phyloP scores from a whole-genome alignment of 2,329 filamentous ascomycete genomes.

The Colletotrichum graminicola region DNA sequence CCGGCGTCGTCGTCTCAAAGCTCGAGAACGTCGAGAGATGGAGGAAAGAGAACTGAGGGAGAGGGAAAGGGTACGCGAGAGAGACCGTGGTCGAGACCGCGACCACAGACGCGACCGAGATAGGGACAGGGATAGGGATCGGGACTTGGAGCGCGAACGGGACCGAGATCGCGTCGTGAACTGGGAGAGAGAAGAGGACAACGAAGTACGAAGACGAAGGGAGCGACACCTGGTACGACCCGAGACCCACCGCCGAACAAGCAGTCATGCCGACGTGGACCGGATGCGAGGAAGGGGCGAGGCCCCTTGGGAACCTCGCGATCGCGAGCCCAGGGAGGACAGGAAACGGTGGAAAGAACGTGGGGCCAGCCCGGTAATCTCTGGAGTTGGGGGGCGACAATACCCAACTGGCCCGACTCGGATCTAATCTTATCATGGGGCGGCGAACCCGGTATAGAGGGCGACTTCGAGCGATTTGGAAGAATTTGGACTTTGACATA shows the following conservation, averaged over 20 bases:
- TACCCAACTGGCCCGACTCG: constrained; percentile 41
- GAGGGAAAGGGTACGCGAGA: constrained; percentile 52
- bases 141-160: constrained; percentile 50
- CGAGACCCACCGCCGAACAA: constrained; percentile 58
- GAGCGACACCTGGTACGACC: constrained; percentile 54
- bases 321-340: constrained; percentile 41
- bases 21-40: constrained; percentile 40
- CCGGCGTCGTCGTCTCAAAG: constrained; percentile 42
- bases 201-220: constrained; percentile 49
- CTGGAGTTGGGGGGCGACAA: constrained; percentile 41
- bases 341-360: constrained; percentile 42
- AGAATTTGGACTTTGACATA: background rate
- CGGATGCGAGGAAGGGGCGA: constrained; percentile 45
- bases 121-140: constrained; percentile 47
- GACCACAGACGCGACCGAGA: constrained; percentile 45
- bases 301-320: constrained; percentile 37
- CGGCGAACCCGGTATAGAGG: constrained; percentile 13
- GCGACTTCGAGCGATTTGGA: constrained; percentile 17
- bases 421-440: constrained; percentile 26
- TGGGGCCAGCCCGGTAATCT: constrained; percentile 33
- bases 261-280: constrained; percentile 64
- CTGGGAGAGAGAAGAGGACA: constrained; percentile 50
- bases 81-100: constrained; percentile 56
- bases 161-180: constrained; percentile 51
- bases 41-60: constrained; percentile 50